Percentiles rank a stretch among this genome's conserved stretches.
Conservation (phyloP, 129 eudicot genomes). For the Rutidosis leptorrhynchoides region DNA sequence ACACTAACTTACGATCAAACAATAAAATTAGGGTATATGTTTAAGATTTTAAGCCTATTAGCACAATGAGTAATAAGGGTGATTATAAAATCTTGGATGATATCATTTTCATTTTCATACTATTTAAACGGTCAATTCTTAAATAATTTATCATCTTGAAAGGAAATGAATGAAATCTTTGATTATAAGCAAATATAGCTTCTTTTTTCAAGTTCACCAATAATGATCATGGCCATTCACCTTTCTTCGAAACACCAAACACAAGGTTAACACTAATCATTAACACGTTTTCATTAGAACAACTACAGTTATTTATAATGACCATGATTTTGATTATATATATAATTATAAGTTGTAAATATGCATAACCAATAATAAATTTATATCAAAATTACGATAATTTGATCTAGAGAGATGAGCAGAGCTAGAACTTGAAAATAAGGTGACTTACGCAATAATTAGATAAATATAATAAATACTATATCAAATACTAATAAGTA, state of each 20-base stretch:
- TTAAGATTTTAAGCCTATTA: too few species aligned
- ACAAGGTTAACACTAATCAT: constrained; percentile 25
- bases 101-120: not conserved
- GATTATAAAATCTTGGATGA: not conserved
- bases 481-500: too few species aligned
- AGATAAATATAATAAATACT: too few species aligned
- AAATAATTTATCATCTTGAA: constrained; percentile 5
- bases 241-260: constrained; percentile 25
- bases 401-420: too few species aligned
- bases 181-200: constrained; percentile 29
- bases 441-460: too few species aligned
- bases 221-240: constrained; percentile 32
- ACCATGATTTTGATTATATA: not conserved
- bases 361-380: too few species aligned
- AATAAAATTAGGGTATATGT: too few species aligned
- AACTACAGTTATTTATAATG: not conserved
- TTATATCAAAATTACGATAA: too few species aligned
- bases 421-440: too few species aligned
- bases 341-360: not conserved
- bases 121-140: not conserved
- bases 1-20: too few species aligned
- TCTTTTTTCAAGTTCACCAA: constrained; percentile 24
- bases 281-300: constrained; percentile 4
- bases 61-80: not conserved
- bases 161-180: constrained; percentile 28